Evolutionary conservation across 176 grass and related monocot genomes (phyloP).

Genomic region (Thinopyrum elongatum): DNA sequence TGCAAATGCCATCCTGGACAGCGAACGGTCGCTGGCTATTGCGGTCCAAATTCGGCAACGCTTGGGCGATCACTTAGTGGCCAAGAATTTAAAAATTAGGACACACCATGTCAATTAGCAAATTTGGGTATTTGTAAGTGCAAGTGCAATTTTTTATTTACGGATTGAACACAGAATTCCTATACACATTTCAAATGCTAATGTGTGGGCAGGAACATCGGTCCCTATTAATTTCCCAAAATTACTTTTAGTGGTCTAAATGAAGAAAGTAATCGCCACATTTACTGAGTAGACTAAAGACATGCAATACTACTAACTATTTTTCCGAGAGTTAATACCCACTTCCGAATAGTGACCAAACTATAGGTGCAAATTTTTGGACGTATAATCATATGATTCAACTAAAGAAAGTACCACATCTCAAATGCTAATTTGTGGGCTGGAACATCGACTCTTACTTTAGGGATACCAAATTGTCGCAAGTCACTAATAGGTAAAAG

Average conservation of each 20-base stretch:
- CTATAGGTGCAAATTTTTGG: neutral
- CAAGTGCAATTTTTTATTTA: neutral
- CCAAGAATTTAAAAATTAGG: neutral
- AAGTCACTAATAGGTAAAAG: neutral
- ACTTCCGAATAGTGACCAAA: neutral
- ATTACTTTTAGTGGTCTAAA: neutral
- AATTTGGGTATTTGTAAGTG: neutral
- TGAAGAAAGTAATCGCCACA: neutral
- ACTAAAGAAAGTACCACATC: neutral
- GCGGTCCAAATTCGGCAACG: no score
- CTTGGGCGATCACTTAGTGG: neutral
- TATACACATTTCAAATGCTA: neutral
- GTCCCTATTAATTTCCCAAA: neutral
- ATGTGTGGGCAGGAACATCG: neutral
- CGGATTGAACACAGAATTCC: neutral
- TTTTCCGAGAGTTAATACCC: neutral
- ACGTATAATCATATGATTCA: neutral
- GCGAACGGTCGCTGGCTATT: no score
- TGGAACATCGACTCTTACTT: neutral
- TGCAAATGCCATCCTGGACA: no score
- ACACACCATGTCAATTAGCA: neutral
- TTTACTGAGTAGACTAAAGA: neutral
- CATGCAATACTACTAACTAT: neutral
- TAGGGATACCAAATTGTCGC: neutral
- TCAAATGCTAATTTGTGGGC: neutral